These are phyloP conservation scores for Metarhizium humberi DNA, from an alignment of 2,329 filamentous ascomycete genomes.

Conservation along the genomic window DNA sequence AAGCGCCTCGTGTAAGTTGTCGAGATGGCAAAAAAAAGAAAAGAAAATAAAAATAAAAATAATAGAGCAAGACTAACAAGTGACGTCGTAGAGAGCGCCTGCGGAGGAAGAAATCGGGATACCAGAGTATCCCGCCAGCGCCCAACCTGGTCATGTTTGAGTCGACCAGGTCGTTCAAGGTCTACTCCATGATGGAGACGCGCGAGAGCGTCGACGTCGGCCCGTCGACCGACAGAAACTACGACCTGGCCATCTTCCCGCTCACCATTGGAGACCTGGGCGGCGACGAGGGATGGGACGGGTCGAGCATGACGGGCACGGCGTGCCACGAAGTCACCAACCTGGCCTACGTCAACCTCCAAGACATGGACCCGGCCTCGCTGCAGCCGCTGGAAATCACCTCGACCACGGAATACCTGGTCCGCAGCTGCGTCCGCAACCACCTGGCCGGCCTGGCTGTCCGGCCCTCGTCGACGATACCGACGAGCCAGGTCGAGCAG, in stretches of 20 bases:
- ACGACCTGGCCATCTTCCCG: neutral
- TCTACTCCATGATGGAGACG: neutral
- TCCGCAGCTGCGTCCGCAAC: neutral
- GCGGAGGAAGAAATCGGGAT: neutral
- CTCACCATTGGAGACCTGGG: neutral
- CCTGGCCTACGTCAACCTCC: slow-evolving; percentile 1
- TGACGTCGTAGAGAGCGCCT: neutral
- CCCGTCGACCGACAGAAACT: neutral
- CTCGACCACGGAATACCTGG: neutral
- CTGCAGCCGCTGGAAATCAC: neutral
- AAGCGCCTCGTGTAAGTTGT: neutral
- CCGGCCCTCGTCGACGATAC: slow-evolving; percentile 3
- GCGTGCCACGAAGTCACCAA: neutral
- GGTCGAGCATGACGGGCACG: neutral
- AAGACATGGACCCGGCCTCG: neutral
- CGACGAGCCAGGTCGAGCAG: neutral
- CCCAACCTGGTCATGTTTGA: neutral
- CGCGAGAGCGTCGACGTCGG: neutral
- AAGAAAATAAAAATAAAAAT: no score
- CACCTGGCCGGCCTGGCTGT: neutral
- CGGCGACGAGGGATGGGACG: neutral
- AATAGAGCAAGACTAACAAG: neutral
- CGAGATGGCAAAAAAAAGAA: no score
- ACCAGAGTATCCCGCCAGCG: neutral
- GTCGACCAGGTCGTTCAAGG: neutral